These are phyloP conservation scores for Colletotrichum tanaceti DNA, from an alignment of 2,329 filamentous ascomycete genomes.

Conservation along the genomic window DNA sequence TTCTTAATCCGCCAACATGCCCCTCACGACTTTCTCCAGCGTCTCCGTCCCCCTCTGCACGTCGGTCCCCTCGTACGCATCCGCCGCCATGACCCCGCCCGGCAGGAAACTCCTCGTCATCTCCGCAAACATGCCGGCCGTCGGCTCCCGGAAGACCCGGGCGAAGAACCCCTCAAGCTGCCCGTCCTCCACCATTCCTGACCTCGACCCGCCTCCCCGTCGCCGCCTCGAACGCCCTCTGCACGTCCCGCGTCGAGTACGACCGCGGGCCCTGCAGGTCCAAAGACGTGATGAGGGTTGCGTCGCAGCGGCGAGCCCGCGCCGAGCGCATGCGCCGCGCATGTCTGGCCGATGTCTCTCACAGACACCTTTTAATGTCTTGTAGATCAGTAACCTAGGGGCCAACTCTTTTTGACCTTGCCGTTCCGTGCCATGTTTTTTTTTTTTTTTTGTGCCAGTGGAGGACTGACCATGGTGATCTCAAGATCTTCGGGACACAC, in stretches of 20 bases:
- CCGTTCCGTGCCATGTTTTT: too few relatives aligned
- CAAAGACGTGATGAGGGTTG: slow-evolving; percentile 40
- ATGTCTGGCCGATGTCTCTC: slow-evolving; percentile 46
- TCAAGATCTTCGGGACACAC: slow-evolving; percentile 46
- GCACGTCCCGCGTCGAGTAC: slow-evolving; percentile 48
- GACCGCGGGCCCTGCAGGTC: slow-evolving; percentile 47
- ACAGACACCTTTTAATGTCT: slow-evolving; percentile 45
- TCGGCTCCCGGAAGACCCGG: slow-evolving; percentile 41
- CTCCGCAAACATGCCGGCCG: slow-evolving; percentile 34
- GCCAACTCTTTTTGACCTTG: too few relatives aligned
- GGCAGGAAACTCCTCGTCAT: slow-evolving; percentile 41
- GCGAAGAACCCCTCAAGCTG: slow-evolving; percentile 45
- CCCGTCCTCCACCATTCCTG: slow-evolving; percentile 42
- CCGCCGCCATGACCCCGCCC: slow-evolving; percentile 44
- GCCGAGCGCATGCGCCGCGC: slow-evolving; percentile 44
- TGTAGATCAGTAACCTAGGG: not conserved
- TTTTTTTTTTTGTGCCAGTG: too few relatives aligned
- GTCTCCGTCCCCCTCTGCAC: slow-evolving; percentile 9
- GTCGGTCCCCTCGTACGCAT: slow-evolving; percentile 22
- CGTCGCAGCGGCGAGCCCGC: slow-evolving; percentile 22
- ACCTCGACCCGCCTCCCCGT: slow-evolving; percentile 45
- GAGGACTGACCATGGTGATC: slow-evolving; percentile 48
- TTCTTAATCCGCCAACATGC: not conserved
- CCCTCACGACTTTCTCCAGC: slow-evolving; percentile 4
- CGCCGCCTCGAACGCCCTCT: slow-evolving; percentile 45